Evolutionary conservation across 1,284 basidiomycete species (phyloP).

Genomic region (Tremellales sp.): DNA sequence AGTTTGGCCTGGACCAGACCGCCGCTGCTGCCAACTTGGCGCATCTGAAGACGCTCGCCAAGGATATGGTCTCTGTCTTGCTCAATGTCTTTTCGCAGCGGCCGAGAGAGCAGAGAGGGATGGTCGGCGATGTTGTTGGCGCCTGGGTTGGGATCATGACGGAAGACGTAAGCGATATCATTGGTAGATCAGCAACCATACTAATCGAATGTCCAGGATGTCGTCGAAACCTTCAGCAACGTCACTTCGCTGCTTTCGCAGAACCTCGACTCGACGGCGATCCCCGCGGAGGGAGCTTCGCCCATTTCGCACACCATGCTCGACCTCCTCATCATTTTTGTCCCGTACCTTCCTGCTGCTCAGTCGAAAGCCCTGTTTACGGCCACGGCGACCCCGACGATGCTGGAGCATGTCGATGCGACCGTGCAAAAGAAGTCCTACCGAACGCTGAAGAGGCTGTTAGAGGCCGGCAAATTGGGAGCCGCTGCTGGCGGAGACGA

Average conservation of each 20-base stretch:
- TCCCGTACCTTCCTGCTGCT: slow-evolving; percentile 66
- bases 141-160: slow-evolving; percentile 81
- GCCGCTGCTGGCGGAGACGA: slow-evolving; percentile 52
- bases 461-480: slow-evolving; percentile 61
- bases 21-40: slow-evolving; percentile 66
- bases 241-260: slow-evolving; percentile 72
- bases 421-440: slow-evolving; percentile 95
- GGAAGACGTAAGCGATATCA: slow-evolving; percentile 56
- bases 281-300: slow-evolving; percentile 42
- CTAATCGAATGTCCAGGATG: slow-evolving; percentile 54
- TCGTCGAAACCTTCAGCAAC: slow-evolving; percentile 74
- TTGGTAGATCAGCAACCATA: slow-evolving; percentile 4
- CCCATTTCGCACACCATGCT: slow-evolving; percentile 73
- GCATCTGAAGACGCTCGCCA: slow-evolving; percentile 72
- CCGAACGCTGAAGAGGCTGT: slow-evolving; percentile 73
- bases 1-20: slow-evolving; percentile 56
- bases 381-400: slow-evolving; percentile 42
- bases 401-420: slow-evolving; percentile 63
- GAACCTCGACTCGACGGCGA: slow-evolving; percentile 55
- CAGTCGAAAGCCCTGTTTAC: slow-evolving; percentile 65
- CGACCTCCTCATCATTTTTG: slow-evolving; percentile 81
- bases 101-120: slow-evolving; percentile 67
- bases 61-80: slow-evolving; percentile 89
- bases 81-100: slow-evolving; percentile 95
- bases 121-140: slow-evolving; percentile 84